Percentiles rank a stretch among this genome's conserved stretches.
phyloP scores from a whole-genome alignment of 2,329 filamentous ascomycete species.

The Bipolaris sorokiniana region DNA sequence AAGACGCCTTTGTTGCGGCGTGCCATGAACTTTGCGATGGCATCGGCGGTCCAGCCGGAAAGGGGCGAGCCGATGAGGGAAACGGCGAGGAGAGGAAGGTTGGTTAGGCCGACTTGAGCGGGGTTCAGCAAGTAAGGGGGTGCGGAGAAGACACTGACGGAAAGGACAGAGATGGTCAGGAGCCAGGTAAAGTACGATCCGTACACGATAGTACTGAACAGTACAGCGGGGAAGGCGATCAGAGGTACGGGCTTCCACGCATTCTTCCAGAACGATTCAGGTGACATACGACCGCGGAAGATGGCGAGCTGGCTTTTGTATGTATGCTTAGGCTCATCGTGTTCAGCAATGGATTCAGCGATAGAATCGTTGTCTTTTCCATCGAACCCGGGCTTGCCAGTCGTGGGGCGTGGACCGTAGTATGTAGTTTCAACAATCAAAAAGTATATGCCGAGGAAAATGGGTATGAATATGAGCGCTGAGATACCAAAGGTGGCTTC shows the following conservation, averaged over 20 bases:
- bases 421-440: constrained; percentile 55
- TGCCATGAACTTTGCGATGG: constrained; percentile 73
- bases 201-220: constrained; percentile 70
- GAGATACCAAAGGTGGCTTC: constrained; percentile 54
- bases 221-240: constrained; percentile 81
- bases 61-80: constrained; percentile 76
- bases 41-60: constrained; percentile 76
- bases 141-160: constrained; percentile 84
- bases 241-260: constrained; percentile 71
- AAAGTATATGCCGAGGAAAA: constrained; percentile 53
- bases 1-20: constrained; percentile 79
- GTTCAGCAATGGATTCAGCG: constrained; percentile 15
- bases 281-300: constrained; percentile 38
- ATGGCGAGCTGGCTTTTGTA: constrained; percentile 35
- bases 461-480: constrained; percentile 51
- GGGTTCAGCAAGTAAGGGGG: constrained; percentile 83
- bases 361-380: constrained; percentile 34
- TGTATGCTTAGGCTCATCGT: constrained; percentile 28
- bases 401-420: constrained; percentile 28
- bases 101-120: constrained; percentile 75
- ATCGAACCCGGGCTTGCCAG: constrained; percentile 26
- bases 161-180: constrained; percentile 83
- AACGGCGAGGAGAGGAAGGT: constrained; percentile 83
- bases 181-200: constrained; percentile 65
- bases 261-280: constrained; percentile 44